Base-by-base conservation (phyloP, 345 rosid species). In the Pseudoturritis turrita region DNA sequence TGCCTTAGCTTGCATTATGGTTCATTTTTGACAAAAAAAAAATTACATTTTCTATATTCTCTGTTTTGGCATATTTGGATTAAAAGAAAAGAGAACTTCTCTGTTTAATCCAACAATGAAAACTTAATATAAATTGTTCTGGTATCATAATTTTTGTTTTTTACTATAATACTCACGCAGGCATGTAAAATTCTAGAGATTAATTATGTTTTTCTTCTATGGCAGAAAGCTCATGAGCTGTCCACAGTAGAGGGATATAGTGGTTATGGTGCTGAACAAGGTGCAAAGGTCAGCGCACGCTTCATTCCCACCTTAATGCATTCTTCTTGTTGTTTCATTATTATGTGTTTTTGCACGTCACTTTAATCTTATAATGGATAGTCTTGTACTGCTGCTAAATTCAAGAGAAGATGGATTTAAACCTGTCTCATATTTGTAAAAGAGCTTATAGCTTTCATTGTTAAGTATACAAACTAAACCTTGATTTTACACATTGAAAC, bases 231-330 rank as follows among this genome's bases (percentile, higher is more conserved):
- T 65, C 63, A 63, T 72, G 96, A 77, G 36, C 62, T 95, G 77
- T 91, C 99, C 36, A 95, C 97, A 11, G 23, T 74, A 70, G 91
- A 87, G 78, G 96, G 97, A 44, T 95, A 95, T 68, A 91, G 96
- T 80, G 97, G 97, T 25, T 95, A 95, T 64, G 99, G 97, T 68
- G 85, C 88, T 50, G 99, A 95, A 79, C 99, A 95, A 82, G 99
- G 99, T 78, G 93, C 88, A 86, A 89, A 83, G 69, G 99, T 91
- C 80, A 31, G 87, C 64, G 31, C 49, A 40, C 28, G 37, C 23
- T 56, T 64, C 14, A 41, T 67, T 58, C 4, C 21, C 28, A 55
- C 40, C 28, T 53, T 36, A 54, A 41, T 40, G 57, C 33, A 2
- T 49, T 31, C 39, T 76, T 40, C 1, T 35, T 51, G 13, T 53